Evolutionary conservation across 768 basidiomycete genomes (phyloP).

Genomic region (Kondoa malvinella): DNA sequence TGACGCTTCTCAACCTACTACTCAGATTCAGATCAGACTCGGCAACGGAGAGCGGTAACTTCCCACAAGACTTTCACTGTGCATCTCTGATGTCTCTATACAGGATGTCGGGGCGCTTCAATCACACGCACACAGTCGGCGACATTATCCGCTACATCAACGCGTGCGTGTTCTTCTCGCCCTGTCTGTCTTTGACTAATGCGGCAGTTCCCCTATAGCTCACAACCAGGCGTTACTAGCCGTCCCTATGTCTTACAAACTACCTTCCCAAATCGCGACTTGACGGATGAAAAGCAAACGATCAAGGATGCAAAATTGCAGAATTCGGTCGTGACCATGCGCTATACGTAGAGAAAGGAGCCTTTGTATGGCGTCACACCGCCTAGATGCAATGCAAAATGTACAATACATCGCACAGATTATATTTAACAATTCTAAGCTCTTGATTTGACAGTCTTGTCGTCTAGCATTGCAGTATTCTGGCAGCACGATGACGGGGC

Average conservation of each 20-base stretch:
- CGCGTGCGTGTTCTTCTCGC: constrained; percentile 43
- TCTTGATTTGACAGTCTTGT: too few species aligned
- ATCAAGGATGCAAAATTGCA: constrained; percentile 54
- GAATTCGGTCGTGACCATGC: constrained; percentile 71
- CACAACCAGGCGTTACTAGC: constrained; percentile 48
- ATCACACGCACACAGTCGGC: constrained; percentile 69
- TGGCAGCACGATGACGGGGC: too few species aligned
- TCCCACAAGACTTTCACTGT: neutral
- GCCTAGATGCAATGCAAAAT: neutral
- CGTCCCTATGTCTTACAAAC: constrained; percentile 63
- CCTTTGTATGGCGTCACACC: neutral
- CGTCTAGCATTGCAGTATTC: too few species aligned
- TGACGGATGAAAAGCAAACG: constrained; percentile 50
- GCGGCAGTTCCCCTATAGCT: constrained; percentile 34
- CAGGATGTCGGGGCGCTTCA: constrained; percentile 71
- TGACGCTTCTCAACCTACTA: constrained; percentile 62
- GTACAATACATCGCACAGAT: neutral
- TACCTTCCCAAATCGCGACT: constrained; percentile 64
- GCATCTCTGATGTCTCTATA: constrained; percentile 24
- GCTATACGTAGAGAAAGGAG: constrained; percentile 31
- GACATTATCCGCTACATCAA: constrained; percentile 78
- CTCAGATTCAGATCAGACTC: constrained; percentile 73
- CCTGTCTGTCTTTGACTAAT: neutral
- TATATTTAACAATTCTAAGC: too few species aligned
- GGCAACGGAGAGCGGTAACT: constrained; percentile 65